These are phyloP conservation scores for Canariomyces notabilis DNA, from an alignment of 2,329 filamentous ascomycete species.

Conservation along the genomic window DNA sequence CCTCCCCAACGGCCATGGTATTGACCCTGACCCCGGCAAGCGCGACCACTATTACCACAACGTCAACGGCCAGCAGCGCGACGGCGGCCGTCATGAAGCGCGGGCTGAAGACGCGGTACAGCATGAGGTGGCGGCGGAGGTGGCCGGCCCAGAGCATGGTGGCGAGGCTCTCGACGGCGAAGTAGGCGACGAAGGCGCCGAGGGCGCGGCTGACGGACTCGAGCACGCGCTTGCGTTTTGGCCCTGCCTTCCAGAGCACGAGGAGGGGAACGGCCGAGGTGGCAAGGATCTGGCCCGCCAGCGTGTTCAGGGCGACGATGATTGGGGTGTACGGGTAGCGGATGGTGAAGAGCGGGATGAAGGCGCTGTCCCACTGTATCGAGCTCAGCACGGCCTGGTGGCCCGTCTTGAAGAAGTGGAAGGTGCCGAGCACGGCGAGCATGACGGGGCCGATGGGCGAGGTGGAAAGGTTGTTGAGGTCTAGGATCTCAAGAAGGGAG, in stretches of 20 bases:
- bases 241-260: constrained; percentile 82
- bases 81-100: constrained; percentile 78
- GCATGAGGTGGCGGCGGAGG: constrained; percentile 87
- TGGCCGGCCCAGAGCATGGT: constrained; percentile 89
- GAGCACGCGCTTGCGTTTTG: constrained; percentile 64
- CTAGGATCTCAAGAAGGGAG: constrained; percentile 62
- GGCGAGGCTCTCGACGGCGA: constrained; percentile 74
- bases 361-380: constrained; percentile 95
- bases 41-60: constrained; percentile 66
- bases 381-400: constrained; percentile 83
- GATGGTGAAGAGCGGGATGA: constrained; percentile 78
- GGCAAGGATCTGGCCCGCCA: constrained; percentile 81
- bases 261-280: constrained; percentile 74
- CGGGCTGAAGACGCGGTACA: constrained; percentile 90
- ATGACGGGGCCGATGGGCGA: constrained; percentile 77
- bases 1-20: constrained; percentile 71
- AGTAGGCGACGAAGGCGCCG: constrained; percentile 73
- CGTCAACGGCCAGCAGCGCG: constrained; percentile 69
- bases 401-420: constrained; percentile 96
- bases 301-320: constrained; percentile 78
- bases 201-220: constrained; percentile 66
- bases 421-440: constrained; percentile 82
- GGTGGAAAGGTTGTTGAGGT: constrained; percentile 55
- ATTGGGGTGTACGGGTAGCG: constrained; percentile 87
- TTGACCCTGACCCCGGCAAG: constrained; percentile 71